Evolutionary conservation across 768 basidiomycete species (phyloP).

Genomic region (Trametes punicea): DNA sequence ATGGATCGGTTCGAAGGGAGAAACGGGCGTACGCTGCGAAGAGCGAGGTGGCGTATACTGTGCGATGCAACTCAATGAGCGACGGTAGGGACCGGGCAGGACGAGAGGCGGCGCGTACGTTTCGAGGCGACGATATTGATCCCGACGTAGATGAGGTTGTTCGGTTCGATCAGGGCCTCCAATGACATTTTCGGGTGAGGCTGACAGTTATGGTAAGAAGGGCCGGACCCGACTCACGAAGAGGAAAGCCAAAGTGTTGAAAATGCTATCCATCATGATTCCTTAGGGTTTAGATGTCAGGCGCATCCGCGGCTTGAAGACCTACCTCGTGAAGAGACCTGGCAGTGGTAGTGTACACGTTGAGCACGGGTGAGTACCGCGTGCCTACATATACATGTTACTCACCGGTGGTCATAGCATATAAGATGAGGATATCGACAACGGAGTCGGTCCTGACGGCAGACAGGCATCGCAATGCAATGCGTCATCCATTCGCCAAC

Average conservation of each 20-base stretch:
- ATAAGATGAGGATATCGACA: slow-evolving; percentile 1
- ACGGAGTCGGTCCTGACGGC: not conserved
- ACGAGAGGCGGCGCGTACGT: not conserved
- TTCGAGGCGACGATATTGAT: slow-evolving; percentile 1
- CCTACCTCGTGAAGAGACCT: slow-evolving; percentile 5
- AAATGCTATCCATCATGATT: not conserved
- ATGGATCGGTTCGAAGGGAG: not conserved
- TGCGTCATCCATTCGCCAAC: too few species aligned
- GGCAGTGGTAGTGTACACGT: too few species aligned
- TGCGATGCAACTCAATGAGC: not conserved
- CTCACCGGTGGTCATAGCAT: slow-evolving; percentile 1
- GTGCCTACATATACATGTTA: too few species aligned
- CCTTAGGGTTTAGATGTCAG: not conserved
- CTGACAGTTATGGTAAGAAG: too few species aligned
- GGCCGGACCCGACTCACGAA: too few species aligned
- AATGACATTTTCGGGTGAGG: not conserved
- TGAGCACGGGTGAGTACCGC: too few species aligned
- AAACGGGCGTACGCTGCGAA: not conserved
- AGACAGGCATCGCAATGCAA: too few species aligned
- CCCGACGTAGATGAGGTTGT: slow-evolving; percentile 8
- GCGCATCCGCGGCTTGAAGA: not conserved
- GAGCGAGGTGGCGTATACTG: not conserved
- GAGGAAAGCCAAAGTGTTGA: slow-evolving; percentile 1
- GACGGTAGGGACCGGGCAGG: not conserved
- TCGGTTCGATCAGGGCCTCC: not conserved